phyloP scores from a whole-genome alignment of 257 asterid species.

The Gardenia jasminoides region DNA sequence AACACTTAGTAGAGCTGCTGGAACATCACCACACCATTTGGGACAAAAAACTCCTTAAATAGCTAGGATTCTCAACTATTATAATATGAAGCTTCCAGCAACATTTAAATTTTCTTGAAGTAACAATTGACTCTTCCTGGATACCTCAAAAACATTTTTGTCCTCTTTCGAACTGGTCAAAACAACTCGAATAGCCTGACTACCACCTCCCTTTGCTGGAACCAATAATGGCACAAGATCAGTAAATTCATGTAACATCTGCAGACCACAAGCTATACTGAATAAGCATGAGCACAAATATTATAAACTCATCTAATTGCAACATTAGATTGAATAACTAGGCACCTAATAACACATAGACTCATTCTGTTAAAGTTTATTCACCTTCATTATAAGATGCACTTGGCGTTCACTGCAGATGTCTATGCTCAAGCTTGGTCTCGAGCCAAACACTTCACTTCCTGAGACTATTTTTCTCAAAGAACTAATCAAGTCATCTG shows the following conservation, averaged over 20 bases:
- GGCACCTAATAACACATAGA: neutral
- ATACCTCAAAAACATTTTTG: conserved; percentile 64
- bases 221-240: conserved; percentile 59
- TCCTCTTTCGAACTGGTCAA: conserved; percentile 78
- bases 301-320: neutral
- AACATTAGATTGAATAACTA: neutral
- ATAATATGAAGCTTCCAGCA: neutral
- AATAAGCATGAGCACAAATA: conserved; percentile 21
- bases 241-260: conserved; percentile 55
- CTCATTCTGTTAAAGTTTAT: conserved; percentile 13
- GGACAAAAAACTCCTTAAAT: neutral
- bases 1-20: conserved; percentile 18
- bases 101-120: neutral
- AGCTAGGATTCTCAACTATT: neutral
- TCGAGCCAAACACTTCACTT: conserved; percentile 63
- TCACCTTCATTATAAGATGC: conserved; percentile 64
- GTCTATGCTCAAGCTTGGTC: conserved; percentile 76
- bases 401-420: conserved; percentile 87
- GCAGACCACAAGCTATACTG: conserved; percentile 33
- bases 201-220: conserved; percentile 54
- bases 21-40: conserved; percentile 11
- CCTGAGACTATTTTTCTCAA: conserved; percentile 66
- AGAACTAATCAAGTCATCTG: conserved; percentile 65
- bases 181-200: conserved; percentile 65
- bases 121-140: conserved; percentile 2